These are phyloP conservation scores for Schizophyllum amplum DNA, from an alignment of 1,284 basidiomycete species.

Conservation along the genomic window DNA sequence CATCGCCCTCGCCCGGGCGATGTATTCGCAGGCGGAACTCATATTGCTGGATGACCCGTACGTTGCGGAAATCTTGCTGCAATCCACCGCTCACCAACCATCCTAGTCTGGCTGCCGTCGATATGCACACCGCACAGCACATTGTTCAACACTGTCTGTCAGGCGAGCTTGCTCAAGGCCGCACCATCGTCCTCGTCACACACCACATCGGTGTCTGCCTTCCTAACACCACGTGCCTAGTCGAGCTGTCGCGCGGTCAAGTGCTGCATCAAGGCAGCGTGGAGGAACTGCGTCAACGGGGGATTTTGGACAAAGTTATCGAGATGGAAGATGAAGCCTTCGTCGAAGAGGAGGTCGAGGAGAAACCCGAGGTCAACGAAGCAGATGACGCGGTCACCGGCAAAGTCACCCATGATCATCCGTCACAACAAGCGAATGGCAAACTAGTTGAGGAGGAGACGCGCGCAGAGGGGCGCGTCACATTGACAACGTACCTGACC, in stretches of 20 bases:
- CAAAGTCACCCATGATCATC: constrained; percentile 8
- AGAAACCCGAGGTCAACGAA: constrained; percentile 26
- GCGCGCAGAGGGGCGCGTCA: constrained; percentile 58
- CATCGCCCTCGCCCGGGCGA: constrained; percentile 59
- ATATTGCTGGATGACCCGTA: constrained; percentile 5
- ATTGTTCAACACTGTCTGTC: constrained; percentile 57
- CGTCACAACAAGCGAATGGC: constrained; percentile 24
- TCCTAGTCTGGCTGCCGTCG: constrained; percentile 80
- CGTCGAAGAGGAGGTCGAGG: constrained; percentile 16
- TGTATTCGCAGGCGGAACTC: constrained; percentile 59
- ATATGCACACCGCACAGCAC: constrained; percentile 82
- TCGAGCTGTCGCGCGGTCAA: constrained; percentile 57
- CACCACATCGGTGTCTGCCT: constrained; percentile 77
- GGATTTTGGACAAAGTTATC: constrained; percentile 43
- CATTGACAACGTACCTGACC: constrained; percentile 46
- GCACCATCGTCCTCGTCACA: constrained; percentile 79
- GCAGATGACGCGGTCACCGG: constrained; percentile 22
- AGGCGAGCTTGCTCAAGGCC: constrained; percentile 51
- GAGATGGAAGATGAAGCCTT: constrained; percentile 36
- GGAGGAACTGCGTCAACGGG: constrained; percentile 43
- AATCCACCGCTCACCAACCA: constrained; percentile 23
- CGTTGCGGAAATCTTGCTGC: constrained; percentile 10
- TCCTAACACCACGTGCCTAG: constrained; percentile 53
- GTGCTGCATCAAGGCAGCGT: constrained; percentile 51
- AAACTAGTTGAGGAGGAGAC: constrained; percentile 58